These are phyloP conservation scores for Erucastrum elatum DNA, from an alignment of 345 rosid species.

Conservation along the genomic window DNA sequence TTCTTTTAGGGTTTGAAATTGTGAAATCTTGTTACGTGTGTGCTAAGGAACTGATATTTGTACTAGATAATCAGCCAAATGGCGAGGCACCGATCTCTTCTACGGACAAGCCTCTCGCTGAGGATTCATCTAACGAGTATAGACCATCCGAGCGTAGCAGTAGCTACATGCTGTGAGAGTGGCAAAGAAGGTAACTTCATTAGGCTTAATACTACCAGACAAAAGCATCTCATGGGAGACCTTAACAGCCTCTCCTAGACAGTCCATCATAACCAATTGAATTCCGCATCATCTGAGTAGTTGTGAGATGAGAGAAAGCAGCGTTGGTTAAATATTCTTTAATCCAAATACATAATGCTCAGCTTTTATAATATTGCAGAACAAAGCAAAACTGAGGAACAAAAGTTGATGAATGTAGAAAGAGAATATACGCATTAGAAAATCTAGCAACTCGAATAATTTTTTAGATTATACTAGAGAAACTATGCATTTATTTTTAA, in stretches of 20 bases:
- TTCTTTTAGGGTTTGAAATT: background rate
- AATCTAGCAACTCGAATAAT: no score
- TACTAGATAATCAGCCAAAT: background rate
- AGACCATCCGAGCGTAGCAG: background rate
- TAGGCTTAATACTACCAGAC: background rate
- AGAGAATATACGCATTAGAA: no score
- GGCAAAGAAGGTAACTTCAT: background rate
- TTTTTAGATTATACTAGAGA: no score
- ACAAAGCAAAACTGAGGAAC: no score
- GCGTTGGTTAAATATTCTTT: background rate
- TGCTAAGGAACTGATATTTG: background rate
- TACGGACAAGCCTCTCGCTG: slow-evolving; percentile 45
- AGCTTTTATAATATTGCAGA: background rate
- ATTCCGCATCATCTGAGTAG: background rate
- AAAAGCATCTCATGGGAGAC: background rate
- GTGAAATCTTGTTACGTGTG: background rate
- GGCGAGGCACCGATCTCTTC: slow-evolving; percentile 40
- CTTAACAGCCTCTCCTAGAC: background rate
- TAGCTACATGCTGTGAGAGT: background rate
- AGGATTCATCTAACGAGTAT: slow-evolving; percentile 22
- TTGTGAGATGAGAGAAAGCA: background rate
- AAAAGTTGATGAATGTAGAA: no score
- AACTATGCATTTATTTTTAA: no score
- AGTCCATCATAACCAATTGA: no score
- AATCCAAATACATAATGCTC: background rate